phyloP scores from a whole-genome alignment of 768 basidiomycete genomes.

The Sporobolomyces roseus region DNA sequence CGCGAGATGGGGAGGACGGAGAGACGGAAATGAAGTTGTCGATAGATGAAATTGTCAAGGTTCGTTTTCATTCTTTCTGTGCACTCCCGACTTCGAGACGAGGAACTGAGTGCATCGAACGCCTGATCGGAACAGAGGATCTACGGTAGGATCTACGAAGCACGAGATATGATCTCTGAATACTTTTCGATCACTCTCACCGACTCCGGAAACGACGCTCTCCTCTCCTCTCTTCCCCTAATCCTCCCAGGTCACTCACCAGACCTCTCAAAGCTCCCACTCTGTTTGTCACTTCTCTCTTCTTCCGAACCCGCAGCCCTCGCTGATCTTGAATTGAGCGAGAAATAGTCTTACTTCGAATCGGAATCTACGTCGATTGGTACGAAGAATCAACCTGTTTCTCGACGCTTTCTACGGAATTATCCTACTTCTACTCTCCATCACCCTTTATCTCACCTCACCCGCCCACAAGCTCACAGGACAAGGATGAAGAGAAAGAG shows the following conservation, averaged over 20 bases:
- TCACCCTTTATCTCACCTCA: constrained; percentile 54
- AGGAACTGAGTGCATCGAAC: not conserved
- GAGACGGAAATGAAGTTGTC: too few species aligned
- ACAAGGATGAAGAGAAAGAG: not conserved
- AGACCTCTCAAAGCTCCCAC: constrained; percentile 81
- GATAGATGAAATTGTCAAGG: constrained; percentile 59
- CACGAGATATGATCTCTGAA: constrained; percentile 76
- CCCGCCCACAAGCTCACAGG: not conserved
- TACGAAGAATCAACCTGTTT: constrained; percentile 78
- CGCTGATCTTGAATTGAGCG: not conserved
- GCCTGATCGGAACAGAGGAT: constrained; percentile 13
- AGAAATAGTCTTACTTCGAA: constrained; percentile 42
- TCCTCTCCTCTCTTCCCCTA: constrained; percentile 75
- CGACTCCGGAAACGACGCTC: constrained; percentile 63
- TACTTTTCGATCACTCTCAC: constrained; percentile 77
- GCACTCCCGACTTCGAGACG: not conserved
- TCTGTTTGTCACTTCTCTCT: constrained; percentile 55
- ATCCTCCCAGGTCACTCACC: constrained; percentile 83
- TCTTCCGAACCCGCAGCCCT: not conserved
- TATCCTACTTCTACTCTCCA: constrained; percentile 78
- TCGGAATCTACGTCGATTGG: constrained; percentile 73
- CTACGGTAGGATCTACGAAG: constrained; percentile 37
- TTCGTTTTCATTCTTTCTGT: constrained; percentile 48
- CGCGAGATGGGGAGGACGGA: constrained; percentile 46
- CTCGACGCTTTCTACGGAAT: constrained; percentile 73